These are phyloP conservation scores for Trametes hirsuta DNA, from an alignment of 1,284 basidiomycete genomes.

Conservation along the genomic window DNA sequence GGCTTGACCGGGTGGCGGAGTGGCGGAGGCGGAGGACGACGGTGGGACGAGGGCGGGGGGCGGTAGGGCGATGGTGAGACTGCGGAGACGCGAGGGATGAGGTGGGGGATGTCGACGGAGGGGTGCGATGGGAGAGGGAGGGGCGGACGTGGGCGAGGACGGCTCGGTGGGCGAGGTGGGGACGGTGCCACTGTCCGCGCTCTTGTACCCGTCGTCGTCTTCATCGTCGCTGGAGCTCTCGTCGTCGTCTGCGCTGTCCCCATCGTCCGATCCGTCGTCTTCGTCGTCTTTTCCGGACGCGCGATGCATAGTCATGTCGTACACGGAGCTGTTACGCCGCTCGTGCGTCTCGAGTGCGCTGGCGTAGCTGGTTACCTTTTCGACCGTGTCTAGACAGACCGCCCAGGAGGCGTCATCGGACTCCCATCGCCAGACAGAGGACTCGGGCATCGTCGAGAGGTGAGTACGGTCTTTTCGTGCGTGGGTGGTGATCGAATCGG, in stretches of 20 bases:
- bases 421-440: too few species aligned
- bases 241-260: not conserved
- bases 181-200: conserved; percentile 3
- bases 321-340: not conserved
- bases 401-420: too few species aligned
- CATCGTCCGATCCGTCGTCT: not conserved
- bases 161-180: not conserved
- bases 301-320: not conserved
- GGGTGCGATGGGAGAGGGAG: not conserved
- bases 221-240: not conserved
- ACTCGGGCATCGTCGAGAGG: too few species aligned
- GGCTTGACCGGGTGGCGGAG: conserved; percentile 1
- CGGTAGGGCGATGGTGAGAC: conserved; percentile 6
- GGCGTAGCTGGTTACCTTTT: too few species aligned
- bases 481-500: too few species aligned
- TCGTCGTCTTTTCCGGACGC: not conserved
- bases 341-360: too few species aligned
- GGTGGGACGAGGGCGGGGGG: conserved; percentile 5
- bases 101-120: not conserved
- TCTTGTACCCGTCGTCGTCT: not conserved
- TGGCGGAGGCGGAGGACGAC: not conserved
- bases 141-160: not conserved
- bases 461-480: too few species aligned
- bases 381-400: too few species aligned
- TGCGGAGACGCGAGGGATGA: not conserved